Percentiles rank a stretch among this genome's conserved stretches.
These are phyloP conservation scores for Aspergillus niger DNA, from an alignment of 2,329 filamentous ascomycete genomes.

Conservation along the genomic window DNA sequence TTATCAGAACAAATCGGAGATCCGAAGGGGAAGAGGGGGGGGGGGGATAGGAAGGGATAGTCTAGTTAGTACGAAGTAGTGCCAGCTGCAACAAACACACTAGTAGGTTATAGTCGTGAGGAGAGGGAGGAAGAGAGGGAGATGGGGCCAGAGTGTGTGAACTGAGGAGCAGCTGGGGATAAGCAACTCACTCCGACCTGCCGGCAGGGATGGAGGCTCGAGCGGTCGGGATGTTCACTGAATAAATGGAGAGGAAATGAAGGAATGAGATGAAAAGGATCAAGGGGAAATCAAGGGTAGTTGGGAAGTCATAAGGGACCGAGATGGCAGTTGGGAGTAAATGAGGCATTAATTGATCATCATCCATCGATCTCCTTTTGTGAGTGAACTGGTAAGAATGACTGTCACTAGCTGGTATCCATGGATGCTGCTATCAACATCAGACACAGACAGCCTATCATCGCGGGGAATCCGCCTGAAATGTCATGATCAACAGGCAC, in stretches of 20 bases:
- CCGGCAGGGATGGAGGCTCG: neutral
- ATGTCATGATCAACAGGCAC: neutral
- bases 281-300: neutral
- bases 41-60: neutral
- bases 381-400: too few relatives aligned
- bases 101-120: too few relatives aligned
- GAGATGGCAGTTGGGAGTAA: neutral
- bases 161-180: neutral
- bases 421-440: neutral
- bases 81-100: neutral
- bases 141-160: too few relatives aligned
- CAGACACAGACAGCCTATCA: neutral
- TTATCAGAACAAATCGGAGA: neutral
- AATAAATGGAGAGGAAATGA: neutral
- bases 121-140: neutral
- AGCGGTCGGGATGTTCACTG: neutral
- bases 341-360: too few relatives aligned
- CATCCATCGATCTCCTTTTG: too few relatives aligned
- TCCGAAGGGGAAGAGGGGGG: neutral
- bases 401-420: neutral
- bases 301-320: neutral
- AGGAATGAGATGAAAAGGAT: neutral
- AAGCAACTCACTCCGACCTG: neutral
- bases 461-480: neutral
- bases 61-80: neutral